Conservation (phyloP, 495 filamentous ascomycete genomes). For the Hypomontagnella monticulosa region DNA sequence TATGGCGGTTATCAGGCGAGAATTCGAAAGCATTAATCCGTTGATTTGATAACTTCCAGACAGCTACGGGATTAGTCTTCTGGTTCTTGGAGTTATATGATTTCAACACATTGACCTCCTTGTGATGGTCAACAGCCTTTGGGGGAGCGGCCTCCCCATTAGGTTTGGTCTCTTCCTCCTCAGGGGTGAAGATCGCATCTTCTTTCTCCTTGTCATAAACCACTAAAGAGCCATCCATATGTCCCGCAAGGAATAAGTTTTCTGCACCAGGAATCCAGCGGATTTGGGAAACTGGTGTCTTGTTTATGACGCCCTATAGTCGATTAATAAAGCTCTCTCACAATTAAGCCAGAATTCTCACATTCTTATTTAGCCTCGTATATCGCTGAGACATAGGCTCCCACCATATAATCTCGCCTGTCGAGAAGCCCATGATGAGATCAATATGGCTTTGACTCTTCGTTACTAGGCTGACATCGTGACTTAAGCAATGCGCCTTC, state of each 20-base stretch:
- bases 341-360: constrained; percentile 44
- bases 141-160: constrained; percentile 55
- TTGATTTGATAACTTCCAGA: constrained; percentile 90
- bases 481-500: constrained; percentile 92
- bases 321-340: constrained; percentile 15
- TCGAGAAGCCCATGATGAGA: constrained; percentile 93
- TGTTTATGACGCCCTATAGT: constrained; percentile 80
- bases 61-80: constrained; percentile 88
- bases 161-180: constrained; percentile 56
- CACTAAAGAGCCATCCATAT: constrained; percentile 91
- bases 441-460: constrained; percentile 84
- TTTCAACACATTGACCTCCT: constrained; percentile 73
- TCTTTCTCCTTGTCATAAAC: constrained; percentile 99
- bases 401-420: constrained; percentile 98
- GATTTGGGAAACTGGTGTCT: constrained; percentile 84
- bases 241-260: constrained; percentile 89
- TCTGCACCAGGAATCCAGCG: constrained; percentile 95
- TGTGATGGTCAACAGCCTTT: constrained; percentile 47
- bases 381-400: constrained; percentile 98
- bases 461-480: constrained; percentile 88
- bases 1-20: constrained; percentile 82
- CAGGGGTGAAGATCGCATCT: constrained; percentile 70
- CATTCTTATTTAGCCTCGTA: constrained; percentile 94
- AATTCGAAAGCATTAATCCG: constrained; percentile 90
- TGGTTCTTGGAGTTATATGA: constrained; percentile 93